Evolutionary conservation across 148 eudicot genomes (phyloP).

Genomic region (Dianthus caryophyllus): DNA sequence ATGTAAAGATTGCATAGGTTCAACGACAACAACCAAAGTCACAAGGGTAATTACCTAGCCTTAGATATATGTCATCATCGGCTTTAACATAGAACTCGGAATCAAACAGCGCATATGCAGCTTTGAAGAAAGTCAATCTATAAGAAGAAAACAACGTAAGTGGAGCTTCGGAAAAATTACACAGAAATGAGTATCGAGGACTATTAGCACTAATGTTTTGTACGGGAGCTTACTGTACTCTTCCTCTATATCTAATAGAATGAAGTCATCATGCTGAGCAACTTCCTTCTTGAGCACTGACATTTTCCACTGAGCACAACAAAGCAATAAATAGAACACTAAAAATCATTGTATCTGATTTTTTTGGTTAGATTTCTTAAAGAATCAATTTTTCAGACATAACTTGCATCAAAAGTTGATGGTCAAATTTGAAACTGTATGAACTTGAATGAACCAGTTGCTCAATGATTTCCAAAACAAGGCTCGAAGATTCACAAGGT

Average conservation of each 20-base stretch:
- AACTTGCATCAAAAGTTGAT: too few relatives aligned
- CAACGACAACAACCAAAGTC: not conserved
- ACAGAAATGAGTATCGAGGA: constrained; percentile 14
- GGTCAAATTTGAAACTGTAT: too few relatives aligned
- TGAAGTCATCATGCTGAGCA: constrained; percentile 69
- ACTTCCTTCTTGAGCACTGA: constrained; percentile 72
- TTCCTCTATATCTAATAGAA: constrained; percentile 85
- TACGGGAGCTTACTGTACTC: constrained; percentile 95
- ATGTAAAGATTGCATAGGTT: not conserved
- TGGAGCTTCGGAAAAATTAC: constrained; percentile 12
- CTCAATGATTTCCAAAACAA: too few relatives aligned
- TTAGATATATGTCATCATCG: constrained; percentile 89
- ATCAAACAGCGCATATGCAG: constrained; percentile 75
- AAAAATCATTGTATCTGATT: too few relatives aligned
- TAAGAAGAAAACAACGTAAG: constrained; percentile 20
- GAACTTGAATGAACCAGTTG: too few relatives aligned
- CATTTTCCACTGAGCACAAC: constrained; percentile 67
- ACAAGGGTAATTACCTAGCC: constrained; percentile 55
- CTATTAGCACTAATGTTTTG: constrained; percentile 78
- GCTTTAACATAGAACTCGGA: constrained; percentile 92
- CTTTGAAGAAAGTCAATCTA: constrained; percentile 94
- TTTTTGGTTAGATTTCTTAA: too few relatives aligned
- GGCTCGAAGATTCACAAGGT: too few relatives aligned
- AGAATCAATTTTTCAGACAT: too few relatives aligned
- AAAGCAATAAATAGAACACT: too few relatives aligned